Evolutionary conservation across 257 asterid species (phyloP), one percentile per base, ranked within the genome.

Genomic region (Capsicum baccatum): DNA sequence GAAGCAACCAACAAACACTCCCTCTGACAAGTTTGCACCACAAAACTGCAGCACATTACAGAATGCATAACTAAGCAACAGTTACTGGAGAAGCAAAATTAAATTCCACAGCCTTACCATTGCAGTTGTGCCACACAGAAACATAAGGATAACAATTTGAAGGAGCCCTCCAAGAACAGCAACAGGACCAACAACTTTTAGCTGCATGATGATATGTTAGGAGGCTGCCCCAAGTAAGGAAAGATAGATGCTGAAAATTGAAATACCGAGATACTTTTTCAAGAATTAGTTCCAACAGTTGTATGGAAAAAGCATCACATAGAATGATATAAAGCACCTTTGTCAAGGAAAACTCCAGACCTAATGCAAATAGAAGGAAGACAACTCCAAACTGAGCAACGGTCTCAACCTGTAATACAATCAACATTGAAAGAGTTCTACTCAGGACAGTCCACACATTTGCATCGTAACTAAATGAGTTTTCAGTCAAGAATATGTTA

Each of bases 311-410:
- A 55, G 66, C 26, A 39, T 21, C 62, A 64, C 54, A 59, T 82
- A 47, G 21, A 82, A 70, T 37, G 12, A 54, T 84, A 26, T 14
- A 54, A 19, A 33, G 86, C 78, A 96, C 99, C 97, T 94, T 96
- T 59, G 97, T 79, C 90, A 94, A 84, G 87, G 99, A 96, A 87
- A 96, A 96, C 88, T 96, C 99, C 86, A 96, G 92, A 63, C 99
- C 99, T 89, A 96, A 88, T 85, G 98, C 98, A 92, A 96, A 96
- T 50, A 96, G 90, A 89, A 96, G 99, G 91, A 96, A 96, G 85
- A 96, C 96, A 87, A 96, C 98, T 79, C 99, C 99, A 88, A 96
- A 96, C 89, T 96, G 99, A 37, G 99, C 99, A 87, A 96, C 92
- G 52, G 99, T 96, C 91, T 94, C 99, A 84, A 94, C 98, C 99